phyloP scores from a whole-genome alignment of 2,329 filamentous ascomycete genomes.

The Bipolaris cookei region DNA sequence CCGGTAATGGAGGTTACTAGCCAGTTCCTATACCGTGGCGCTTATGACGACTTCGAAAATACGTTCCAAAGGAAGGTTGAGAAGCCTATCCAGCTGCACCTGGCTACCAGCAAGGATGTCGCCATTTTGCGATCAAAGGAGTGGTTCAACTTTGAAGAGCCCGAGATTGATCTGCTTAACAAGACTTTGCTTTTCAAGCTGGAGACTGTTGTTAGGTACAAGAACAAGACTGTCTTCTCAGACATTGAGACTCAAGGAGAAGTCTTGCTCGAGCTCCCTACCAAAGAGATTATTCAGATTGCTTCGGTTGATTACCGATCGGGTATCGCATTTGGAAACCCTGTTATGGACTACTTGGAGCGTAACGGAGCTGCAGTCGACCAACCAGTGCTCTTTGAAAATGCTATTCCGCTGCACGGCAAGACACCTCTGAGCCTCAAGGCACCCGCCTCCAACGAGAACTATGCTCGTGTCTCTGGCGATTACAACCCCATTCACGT shows the following conservation, averaged over 20 bases:
- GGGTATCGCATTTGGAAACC: conserved; percentile 90
- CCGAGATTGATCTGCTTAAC: conserved; percentile 84
- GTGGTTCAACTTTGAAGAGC: conserved; percentile 90
- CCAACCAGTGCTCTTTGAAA: conserved; percentile 96
- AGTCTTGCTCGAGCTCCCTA: conserved; percentile 90
- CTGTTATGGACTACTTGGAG: conserved; percentile 93
- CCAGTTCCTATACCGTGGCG: conserved; percentile 94
- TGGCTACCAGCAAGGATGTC: conserved; percentile 87
- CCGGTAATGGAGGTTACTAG: conserved; percentile 98
- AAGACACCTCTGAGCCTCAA: conserved; percentile 87
- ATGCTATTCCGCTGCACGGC: conserved; percentile 92
- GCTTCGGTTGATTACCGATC: conserved; percentile 97
- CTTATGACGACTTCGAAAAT: conserved; percentile 93
- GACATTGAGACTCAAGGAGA: conserved; percentile 90
- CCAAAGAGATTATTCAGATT: conserved; percentile 96
- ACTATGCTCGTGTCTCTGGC: conserved; percentile 94
- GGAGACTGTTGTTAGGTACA: conserved; percentile 88
- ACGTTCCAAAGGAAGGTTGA: conserved; percentile 98
- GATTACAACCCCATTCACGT: conserved; percentile 99
- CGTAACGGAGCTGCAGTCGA: conserved; percentile 91
- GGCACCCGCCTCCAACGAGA: conserved; percentile 95
- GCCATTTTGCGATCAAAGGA: conserved; percentile 95
- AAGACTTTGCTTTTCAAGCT: conserved; percentile 97
- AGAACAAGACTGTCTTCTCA: conserved; percentile 91
- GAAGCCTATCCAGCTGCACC: conserved; percentile 90